Conservation (phyloP, 768 basidiomycete species). For the Daedalea quercina region DNA sequence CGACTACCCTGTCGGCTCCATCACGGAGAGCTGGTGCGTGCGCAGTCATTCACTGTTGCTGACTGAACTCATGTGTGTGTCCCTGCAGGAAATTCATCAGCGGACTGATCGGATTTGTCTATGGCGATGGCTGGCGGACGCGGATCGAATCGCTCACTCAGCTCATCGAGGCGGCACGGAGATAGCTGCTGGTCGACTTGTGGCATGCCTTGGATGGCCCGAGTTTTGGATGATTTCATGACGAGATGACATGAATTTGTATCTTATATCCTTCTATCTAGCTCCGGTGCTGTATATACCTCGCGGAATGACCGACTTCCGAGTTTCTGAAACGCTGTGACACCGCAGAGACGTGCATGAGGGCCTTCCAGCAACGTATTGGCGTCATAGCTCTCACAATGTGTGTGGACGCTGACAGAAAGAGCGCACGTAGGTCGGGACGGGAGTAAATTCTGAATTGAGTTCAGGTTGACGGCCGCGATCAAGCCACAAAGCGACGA, state of each 20-base stretch:
- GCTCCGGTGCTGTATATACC: neutral
- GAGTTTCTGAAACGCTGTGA: neutral
- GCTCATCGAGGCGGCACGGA: constrained; percentile 28
- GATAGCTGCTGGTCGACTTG: neutral
- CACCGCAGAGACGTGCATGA: no score
- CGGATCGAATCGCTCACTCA: constrained; percentile 34
- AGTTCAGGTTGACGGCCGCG: no score
- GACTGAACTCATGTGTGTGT: neutral
- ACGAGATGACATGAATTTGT: neutral
- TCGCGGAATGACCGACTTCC: neutral
- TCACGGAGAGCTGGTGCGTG: constrained; percentile 67
- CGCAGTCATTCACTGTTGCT: constrained; percentile 7
- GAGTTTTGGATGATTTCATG: neutral
- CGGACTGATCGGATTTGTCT: constrained; percentile 41
- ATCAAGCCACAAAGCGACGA: neutral
- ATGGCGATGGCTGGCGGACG: constrained; percentile 41
- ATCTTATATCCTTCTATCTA: neutral
- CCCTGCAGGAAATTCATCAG: constrained; percentile 41
- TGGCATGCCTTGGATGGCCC: neutral
- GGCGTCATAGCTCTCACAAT: no score
- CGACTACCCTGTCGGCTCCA: constrained; percentile 78
- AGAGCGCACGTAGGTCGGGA: no score
- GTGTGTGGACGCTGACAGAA: no score
- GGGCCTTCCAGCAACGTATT: neutral
- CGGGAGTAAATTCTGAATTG: no score